phyloP scores from a whole-genome alignment of 2,329 filamentous ascomycete genomes.

The Thielaviopsis ethacetica region DNA sequence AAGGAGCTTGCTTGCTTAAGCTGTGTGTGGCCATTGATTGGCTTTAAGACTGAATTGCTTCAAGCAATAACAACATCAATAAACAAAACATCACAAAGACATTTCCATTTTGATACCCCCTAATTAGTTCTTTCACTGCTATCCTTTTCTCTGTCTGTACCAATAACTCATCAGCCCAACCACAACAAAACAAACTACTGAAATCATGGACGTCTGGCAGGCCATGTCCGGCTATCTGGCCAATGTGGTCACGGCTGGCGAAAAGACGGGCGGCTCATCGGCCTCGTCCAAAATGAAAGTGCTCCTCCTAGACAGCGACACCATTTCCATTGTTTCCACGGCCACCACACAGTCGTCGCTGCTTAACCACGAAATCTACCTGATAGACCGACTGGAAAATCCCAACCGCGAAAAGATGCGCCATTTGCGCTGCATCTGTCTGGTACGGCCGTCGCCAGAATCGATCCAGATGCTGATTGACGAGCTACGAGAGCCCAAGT shows the following conservation, averaged over 20 bases:
- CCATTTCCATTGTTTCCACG: slow-evolving; percentile 82
- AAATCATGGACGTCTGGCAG: slow-evolving; percentile 79
- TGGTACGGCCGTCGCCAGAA: slow-evolving; percentile 79
- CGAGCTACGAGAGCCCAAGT: slow-evolving; percentile 88
- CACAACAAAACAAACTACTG: neutral
- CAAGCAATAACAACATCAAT: too few species aligned
- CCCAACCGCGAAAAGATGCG: slow-evolving; percentile 89
- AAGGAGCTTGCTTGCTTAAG: too few species aligned
- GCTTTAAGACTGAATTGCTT: too few species aligned
- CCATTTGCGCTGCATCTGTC: slow-evolving; percentile 83
- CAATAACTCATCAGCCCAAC: too few species aligned
- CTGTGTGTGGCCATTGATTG: too few species aligned
- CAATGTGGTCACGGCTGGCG: slow-evolving; percentile 54
- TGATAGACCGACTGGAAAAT: slow-evolving; percentile 92
- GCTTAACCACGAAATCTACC: slow-evolving; percentile 91
- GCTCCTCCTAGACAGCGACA: slow-evolving; percentile 81
- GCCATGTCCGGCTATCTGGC: slow-evolving; percentile 88
- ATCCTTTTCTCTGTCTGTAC: too few species aligned
- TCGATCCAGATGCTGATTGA: slow-evolving; percentile 90
- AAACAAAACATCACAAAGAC: too few species aligned
- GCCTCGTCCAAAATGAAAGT: slow-evolving; percentile 90
- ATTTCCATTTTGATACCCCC: too few species aligned
- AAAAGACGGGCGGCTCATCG: slow-evolving; percentile 44
- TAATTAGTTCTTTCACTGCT: too few species aligned
- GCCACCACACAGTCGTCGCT: slow-evolving; percentile 90